These are phyloP conservation scores for Suillus sp. DNA, from an alignment of 768 basidiomycete genomes.

Conservation along the genomic window DNA sequence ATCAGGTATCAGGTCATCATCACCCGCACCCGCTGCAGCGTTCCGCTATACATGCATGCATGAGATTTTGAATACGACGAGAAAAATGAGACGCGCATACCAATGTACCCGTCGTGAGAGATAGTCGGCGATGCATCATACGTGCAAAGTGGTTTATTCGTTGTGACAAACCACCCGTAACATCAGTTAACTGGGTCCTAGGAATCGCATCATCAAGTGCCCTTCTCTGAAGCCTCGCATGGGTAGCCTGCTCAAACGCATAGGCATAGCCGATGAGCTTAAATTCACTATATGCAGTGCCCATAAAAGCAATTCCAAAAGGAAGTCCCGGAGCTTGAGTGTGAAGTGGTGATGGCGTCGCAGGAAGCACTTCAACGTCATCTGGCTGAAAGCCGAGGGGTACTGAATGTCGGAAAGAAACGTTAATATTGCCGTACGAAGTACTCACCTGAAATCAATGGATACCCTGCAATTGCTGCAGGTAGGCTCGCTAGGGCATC, in stretches of 20 bases:
- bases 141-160: not conserved
- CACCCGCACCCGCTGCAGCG: not conserved
- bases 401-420: not conserved
- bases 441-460: not conserved
- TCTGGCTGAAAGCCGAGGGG: not conserved
- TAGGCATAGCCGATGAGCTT: not conserved
- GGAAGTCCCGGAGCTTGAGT: not conserved
- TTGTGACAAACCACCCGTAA: conserved; percentile 18
- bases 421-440: not conserved
- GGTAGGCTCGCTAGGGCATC: not conserved
- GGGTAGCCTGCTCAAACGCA: not conserved
- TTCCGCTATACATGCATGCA: not conserved
- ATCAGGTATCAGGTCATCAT: not conserved
- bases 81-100: too few relatives aligned
- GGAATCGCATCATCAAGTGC: not conserved
- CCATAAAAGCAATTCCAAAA: not conserved
- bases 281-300: not conserved
- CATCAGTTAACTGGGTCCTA: not conserved
- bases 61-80: not conserved
- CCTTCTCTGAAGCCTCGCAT: not conserved
- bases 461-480: not conserved
- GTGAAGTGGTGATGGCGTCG: not conserved
- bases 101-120: too few relatives aligned
- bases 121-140: not conserved
- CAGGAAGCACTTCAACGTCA: not conserved